These are phyloP conservation scores for Nemania bipapillata DNA, from an alignment of 2,329 filamentous ascomycete species.

Conservation along the genomic window DNA sequence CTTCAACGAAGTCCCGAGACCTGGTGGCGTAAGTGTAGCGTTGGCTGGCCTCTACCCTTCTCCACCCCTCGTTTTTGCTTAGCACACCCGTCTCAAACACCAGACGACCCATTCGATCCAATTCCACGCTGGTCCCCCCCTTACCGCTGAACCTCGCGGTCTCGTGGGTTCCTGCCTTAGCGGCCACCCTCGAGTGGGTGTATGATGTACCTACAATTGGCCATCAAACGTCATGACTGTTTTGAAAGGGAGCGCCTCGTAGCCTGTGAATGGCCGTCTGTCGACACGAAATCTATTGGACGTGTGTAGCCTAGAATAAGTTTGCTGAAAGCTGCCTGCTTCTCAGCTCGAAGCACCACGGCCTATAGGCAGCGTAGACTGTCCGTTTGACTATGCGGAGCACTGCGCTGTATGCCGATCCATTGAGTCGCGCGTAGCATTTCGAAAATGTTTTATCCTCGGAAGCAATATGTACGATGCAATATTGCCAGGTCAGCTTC, in stretches of 20 bases:
- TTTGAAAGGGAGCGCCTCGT: constrained; percentile 7
- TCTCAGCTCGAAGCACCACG: not conserved
- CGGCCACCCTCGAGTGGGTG: constrained; percentile 5
- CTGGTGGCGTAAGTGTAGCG: not conserved
- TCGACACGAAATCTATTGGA: constrained; percentile 4
- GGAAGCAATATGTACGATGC: constrained; percentile 24
- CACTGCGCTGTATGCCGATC: not conserved
- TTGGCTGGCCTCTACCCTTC: not conserved
- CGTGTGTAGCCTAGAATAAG: constrained; percentile 5
- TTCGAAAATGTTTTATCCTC: not conserved
- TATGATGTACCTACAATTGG: constrained; percentile 1
- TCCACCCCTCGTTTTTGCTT: constrained; percentile 23
- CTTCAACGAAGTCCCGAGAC: constrained; percentile 18
- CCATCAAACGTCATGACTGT: constrained; percentile 6
- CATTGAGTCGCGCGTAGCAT: not conserved
- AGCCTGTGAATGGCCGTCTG: constrained; percentile 16
- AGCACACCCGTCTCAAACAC: constrained; percentile 27
- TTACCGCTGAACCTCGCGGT: not conserved
- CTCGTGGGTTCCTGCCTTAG: constrained; percentile 30
- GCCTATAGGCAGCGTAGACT: not conserved
- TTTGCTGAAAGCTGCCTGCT: constrained; percentile 21
- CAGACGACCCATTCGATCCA: constrained; percentile 18
- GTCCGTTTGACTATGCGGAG: not conserved
- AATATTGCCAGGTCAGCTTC: constrained; percentile 25
- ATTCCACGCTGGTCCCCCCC: not conserved